Base-by-base conservation (phyloP, 305 asterid genomes). In the Rubia peregrina region DNA sequence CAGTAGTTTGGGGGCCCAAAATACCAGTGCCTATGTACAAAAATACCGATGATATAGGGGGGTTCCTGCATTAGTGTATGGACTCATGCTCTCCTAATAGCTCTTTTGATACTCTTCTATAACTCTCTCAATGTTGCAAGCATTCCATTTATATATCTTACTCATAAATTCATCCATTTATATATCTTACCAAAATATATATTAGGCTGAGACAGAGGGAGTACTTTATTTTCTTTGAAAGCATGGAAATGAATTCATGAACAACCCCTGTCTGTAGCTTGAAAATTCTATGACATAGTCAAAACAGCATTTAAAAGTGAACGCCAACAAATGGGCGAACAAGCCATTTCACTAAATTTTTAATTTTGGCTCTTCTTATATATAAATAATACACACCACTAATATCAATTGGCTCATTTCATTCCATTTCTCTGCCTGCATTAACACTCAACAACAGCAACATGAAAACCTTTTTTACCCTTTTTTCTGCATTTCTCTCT, bases 381-480 rank as follows among this genome's bases (percentile, higher is more conserved):
- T 53, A 60, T 24, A 24, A 24, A 24, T 62, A 66, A 49, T 76
- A 22, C 56, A 56, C 66, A 72, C 73, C 75, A 68, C 71, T 49
- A 63, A 73, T 68, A 73, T 74, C 71, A 44, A 76, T 74, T 65
- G 72, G 41, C 76, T 59, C 60, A 65, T 24, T 24, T 24, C 26
- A 24, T 24, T 24, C 1, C 26, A 24, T 12, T 68, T 73, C 73
- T n/a, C 33, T 68, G 40, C 71, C 26, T 24, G 26, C 26, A 48
- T 13, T 67, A 61, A 63, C 65, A 72, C 67, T 12, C 14, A 22
- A 24, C 17, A 19, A 9, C 63, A 3, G 6, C 26, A 55, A 26
- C 65, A 60, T 16, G 55, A 9, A 65, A 71, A 30, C 73, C 59
- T 70, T 67, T 74, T 46, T 80, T 21, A 56, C 78, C 68, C 73